A percentile compares a stretch with the other conserved stretches of the same genome.
These are phyloP conservation scores for Fusarium lateritium DNA, from an alignment of 2,329 filamentous ascomycete genomes.

Conservation along the genomic window DNA sequence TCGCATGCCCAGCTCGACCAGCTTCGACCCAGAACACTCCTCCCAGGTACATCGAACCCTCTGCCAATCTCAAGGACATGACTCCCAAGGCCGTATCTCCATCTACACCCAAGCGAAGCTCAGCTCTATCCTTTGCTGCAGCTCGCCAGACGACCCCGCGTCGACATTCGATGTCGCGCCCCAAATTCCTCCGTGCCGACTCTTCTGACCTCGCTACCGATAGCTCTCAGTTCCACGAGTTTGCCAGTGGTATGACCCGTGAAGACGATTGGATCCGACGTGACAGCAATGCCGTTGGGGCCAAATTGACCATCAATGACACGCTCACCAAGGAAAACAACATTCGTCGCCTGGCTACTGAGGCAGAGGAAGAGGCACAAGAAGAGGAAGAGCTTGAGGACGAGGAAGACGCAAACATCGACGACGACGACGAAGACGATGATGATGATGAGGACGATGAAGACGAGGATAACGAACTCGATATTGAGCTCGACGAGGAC, in stretches of 20 bases:
- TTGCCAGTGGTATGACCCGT: constrained; percentile 84
- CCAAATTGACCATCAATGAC: constrained; percentile 88
- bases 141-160: constrained; percentile 47
- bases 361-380: constrained; percentile 90
- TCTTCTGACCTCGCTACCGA: constrained; percentile 67
- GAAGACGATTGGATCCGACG: constrained; percentile 92
- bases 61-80: constrained; percentile 17
- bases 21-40: constrained; percentile 58
- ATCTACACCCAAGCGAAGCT: constrained; percentile 52
- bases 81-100: constrained; percentile 47
- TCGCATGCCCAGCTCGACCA: constrained; percentile 76
- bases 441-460: constrained; percentile 61
- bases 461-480: constrained; percentile 66
- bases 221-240: constrained; percentile 85
- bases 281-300: constrained; percentile 73
- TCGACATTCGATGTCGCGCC: constrained; percentile 48
- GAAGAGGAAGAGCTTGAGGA: constrained; percentile 76
- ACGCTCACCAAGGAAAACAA: constrained; percentile 91
- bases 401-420: constrained; percentile 91
- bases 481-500: constrained; percentile 64
- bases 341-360: constrained; percentile 87
- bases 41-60: constrained; percentile 46
- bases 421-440: constrained; percentile 75
- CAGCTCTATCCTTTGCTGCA: constrained; percentile 45
- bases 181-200: constrained; percentile 66